Evolutionary conservation across 306 rosid genomes (phyloP).

Genomic region (Prunus salicina): DNA sequence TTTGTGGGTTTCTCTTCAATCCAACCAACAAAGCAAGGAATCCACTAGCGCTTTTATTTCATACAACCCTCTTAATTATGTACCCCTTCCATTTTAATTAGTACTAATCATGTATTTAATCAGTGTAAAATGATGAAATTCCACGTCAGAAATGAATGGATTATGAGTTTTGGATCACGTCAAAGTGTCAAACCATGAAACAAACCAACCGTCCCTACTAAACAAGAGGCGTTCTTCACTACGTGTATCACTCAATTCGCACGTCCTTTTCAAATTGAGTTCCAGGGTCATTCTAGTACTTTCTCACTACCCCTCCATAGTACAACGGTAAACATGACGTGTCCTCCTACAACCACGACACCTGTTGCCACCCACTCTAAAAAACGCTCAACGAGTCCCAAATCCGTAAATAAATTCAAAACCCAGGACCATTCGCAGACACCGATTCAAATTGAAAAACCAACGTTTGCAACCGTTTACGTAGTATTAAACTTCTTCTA

Average conservation of each 20-base stretch:
- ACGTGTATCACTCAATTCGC: background rate
- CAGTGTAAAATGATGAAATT: background rate
- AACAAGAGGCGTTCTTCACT: background rate
- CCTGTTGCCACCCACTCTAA: background rate
- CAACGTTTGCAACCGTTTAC: background rate
- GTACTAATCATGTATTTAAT: too few species aligned
- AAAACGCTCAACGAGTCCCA: background rate
- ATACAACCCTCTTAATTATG: too few species aligned
- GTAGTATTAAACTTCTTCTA: constrained; percentile 7
- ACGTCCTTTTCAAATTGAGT: background rate
- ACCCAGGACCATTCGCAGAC: background rate
- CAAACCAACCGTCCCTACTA: background rate
- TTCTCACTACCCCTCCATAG: too few species aligned
- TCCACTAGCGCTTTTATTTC: too few species aligned
- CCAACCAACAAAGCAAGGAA: too few species aligned
- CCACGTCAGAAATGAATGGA: background rate
- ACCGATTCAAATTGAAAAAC: background rate
- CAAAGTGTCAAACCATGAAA: background rate
- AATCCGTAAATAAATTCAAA: background rate
- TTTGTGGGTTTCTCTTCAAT: too few species aligned
- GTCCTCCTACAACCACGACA: background rate
- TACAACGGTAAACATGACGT: constrained; percentile 4
- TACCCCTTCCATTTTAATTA: too few species aligned
- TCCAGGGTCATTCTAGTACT: background rate
- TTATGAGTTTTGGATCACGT: background rate